phyloP scores from a whole-genome alignment of 2,329 filamentous ascomycete species.

The Monilinia fructicola region DNA sequence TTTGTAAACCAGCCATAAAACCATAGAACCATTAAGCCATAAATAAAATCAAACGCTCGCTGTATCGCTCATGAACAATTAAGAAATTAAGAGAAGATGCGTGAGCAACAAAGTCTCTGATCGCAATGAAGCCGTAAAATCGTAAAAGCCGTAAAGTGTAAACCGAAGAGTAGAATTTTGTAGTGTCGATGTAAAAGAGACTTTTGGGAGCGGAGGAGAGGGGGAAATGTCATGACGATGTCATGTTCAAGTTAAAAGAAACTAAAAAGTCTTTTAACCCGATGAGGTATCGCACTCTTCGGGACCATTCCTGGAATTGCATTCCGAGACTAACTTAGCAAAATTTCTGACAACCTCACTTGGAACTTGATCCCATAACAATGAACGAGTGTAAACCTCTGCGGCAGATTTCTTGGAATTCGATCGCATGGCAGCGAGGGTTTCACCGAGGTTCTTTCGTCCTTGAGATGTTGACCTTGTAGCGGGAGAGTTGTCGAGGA shows the following conservation, averaged over 20 bases:
- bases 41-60: slow-evolving; percentile 39
- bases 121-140: slow-evolving; percentile 36
- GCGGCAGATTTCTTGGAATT: slow-evolving; percentile 71
- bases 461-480: slow-evolving; percentile 57
- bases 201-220: neutral
- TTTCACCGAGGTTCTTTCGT: slow-evolving; percentile 75
- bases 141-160: slow-evolving; percentile 30
- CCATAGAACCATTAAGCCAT: slow-evolving; percentile 36
- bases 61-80: slow-evolving; percentile 36
- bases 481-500: slow-evolving; percentile 56
- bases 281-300: slow-evolving; percentile 31
- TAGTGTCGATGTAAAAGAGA: slow-evolving; percentile 24
- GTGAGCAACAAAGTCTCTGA: slow-evolving; percentile 51
- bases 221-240: neutral
- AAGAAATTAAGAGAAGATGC: slow-evolving; percentile 41
- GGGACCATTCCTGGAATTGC: slow-evolving; percentile 47
- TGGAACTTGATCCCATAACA: slow-evolving; percentile 93
- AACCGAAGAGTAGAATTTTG: slow-evolving; percentile 11
- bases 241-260: neutral
- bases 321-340: slow-evolving; percentile 83
- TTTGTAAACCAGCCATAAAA: slow-evolving; percentile 16
- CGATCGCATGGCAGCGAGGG: slow-evolving; percentile 74
- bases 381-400: slow-evolving; percentile 87
- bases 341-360: slow-evolving; percentile 90
- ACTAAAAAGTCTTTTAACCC: slow-evolving; percentile 1